These are phyloP conservation scores for Leucosporidium scottii DNA, from an alignment of 768 basidiomycete genomes.

Conservation along the genomic window DNA sequence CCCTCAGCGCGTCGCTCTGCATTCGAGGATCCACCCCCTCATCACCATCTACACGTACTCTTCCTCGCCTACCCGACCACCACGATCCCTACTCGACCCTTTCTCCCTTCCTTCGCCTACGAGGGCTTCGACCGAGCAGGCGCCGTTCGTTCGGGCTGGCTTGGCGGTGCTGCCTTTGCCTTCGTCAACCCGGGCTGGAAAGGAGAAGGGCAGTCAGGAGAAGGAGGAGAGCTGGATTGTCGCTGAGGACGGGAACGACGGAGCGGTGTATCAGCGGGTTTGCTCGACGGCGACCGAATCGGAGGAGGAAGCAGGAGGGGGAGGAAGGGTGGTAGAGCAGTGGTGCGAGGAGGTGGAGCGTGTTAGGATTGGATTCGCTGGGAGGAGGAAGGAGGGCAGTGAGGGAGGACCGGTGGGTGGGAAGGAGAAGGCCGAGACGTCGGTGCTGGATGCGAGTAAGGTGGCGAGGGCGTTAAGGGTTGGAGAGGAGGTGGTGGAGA, in stretches of 20 bases:
- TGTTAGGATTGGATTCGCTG: background rate
- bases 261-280: background rate
- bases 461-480: too few relatives aligned
- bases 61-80: background rate
- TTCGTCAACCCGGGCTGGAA: too few relatives aligned
- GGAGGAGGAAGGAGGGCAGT: background rate
- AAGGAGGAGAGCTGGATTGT: background rate
- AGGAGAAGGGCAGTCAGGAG: background rate
- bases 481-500: too few relatives aligned
- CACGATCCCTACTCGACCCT: conserved; percentile 17
- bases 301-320: background rate
- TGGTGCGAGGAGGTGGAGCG: background rate
- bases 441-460: too few relatives aligned
- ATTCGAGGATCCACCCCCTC: background rate
- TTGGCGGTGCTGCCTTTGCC: background rate
- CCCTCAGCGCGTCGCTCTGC: conserved; percentile 9
- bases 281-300: background rate
- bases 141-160: background rate
- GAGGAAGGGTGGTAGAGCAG: background rate
- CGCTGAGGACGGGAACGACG: background rate
- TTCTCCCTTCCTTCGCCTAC: background rate
- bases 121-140: background rate
- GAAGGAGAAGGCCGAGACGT: too few relatives aligned
- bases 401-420: background rate
- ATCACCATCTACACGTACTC: conserved; percentile 9